Percentiles rank a stretch among this genome's conserved stretches.
Evolutionary conservation across 1,284 basidiomycete species (phyloP).

Genomic region (Pyrrhoderma noxium): DNA sequence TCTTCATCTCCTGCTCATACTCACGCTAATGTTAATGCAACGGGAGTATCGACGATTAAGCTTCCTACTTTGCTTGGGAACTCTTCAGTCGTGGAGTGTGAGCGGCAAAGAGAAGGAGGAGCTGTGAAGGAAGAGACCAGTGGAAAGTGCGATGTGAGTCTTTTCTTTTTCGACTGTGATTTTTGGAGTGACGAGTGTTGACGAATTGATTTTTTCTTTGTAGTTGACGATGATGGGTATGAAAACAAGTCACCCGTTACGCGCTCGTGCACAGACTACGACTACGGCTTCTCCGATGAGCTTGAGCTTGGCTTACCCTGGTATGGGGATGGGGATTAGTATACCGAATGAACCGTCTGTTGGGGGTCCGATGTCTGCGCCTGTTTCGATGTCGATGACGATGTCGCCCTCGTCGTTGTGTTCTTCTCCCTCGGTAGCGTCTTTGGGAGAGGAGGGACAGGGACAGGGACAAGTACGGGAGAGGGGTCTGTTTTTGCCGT

Average conservation of each 20-base stretch:
- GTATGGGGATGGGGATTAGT: too few species aligned
- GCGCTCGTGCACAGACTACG: conserved; percentile 5
- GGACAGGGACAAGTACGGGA: background rate
- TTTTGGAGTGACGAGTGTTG: too few species aligned
- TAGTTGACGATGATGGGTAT: too few species aligned
- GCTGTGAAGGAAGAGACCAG: background rate
- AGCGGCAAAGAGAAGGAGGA: background rate
- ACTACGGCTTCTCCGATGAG: conserved; percentile 2
- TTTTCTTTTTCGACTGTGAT: too few species aligned
- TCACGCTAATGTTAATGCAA: background rate
- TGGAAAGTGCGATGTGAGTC: background rate
- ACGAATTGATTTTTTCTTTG: too few species aligned
- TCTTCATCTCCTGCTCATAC: conserved; percentile 1
- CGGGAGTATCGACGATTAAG: too few species aligned
- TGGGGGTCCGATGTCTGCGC: conserved; percentile 9
- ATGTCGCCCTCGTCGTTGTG: background rate
- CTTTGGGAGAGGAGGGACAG: too few species aligned
- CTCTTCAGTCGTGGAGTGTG: too few species aligned
- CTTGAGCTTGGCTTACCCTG: background rate
- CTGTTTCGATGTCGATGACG: background rate
- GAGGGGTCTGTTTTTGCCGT: background rate
- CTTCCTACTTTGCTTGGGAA: too few species aligned
- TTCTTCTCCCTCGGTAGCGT: background rate
- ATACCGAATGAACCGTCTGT: background rate
- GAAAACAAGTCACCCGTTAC: background rate